Percentiles rank a stretch among this genome's conserved stretches.
Evolutionary conservation across 345 rosid species (phyloP).

Genomic region (Boechera stricta): DNA sequence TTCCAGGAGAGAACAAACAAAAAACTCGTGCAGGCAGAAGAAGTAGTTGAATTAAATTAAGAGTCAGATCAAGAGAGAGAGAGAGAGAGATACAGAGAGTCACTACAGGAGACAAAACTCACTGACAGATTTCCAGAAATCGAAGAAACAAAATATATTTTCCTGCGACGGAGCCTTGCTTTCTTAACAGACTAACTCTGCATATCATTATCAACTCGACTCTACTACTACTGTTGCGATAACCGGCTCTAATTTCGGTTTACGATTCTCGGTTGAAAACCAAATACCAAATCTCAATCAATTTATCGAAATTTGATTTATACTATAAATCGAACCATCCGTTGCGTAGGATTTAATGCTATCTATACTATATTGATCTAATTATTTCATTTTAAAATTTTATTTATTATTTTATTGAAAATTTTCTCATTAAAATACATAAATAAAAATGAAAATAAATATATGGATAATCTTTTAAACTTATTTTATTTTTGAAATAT

Average conservation of each 20-base stretch:
- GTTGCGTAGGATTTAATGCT: too few relatives aligned
- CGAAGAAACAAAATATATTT: background rate
- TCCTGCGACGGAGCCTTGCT: conserved; percentile 30
- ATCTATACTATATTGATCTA: too few relatives aligned
- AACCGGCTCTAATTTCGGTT: conserved; percentile 40
- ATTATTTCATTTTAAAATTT: too few relatives aligned
- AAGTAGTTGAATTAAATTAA: conserved; percentile 36
- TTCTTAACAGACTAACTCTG: conserved; percentile 15
- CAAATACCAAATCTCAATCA: background rate
- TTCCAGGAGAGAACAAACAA: conserved; percentile 47
- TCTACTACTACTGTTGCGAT: background rate
- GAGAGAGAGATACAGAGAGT: conserved; percentile 22
- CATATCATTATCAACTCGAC: conserved; percentile 16
- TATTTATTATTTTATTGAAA: too few relatives aligned
- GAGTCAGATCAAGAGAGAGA: conserved; percentile 46
- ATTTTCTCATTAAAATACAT: too few relatives aligned
- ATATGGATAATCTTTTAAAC: too few relatives aligned
- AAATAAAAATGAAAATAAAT: too few relatives aligned
- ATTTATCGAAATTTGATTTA: background rate
- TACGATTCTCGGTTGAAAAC: background rate
- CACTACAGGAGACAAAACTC: conserved; percentile 26
- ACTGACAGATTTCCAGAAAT: conserved; percentile 46
- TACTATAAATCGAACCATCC: too few relatives aligned
- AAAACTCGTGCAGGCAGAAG: conserved; percentile 9
- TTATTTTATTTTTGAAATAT: too few relatives aligned